Evolutionary conservation across 2,329 filamentous ascomycete species (phyloP).

Genomic region (Clathrospora elynae): DNA sequence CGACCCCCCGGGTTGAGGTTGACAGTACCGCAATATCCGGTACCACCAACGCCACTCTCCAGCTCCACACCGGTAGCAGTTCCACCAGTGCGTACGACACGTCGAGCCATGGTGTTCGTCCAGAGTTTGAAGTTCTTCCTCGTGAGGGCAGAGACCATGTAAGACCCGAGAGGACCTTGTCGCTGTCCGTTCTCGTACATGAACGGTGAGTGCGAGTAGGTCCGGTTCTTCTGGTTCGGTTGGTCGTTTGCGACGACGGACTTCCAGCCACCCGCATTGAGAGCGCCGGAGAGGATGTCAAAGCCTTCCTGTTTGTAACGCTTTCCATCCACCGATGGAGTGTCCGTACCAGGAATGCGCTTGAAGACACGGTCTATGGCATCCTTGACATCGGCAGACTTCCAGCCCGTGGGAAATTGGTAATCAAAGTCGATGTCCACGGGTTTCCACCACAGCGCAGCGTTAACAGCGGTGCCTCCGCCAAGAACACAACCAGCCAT

Average conservation of each 20-base stretch:
- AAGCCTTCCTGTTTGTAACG: slow-evolving; percentile 71
- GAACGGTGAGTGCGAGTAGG: slow-evolving; percentile 67
- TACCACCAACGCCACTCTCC: slow-evolving; percentile 61
- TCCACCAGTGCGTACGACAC: slow-evolving; percentile 67
- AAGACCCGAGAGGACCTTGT: slow-evolving; percentile 72
- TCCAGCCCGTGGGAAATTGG: slow-evolving; percentile 75
- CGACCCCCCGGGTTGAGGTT: slow-evolving; percentile 65
- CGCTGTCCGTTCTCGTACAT: slow-evolving; percentile 71
- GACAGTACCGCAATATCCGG: slow-evolving; percentile 63
- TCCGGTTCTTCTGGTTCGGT: slow-evolving; percentile 68
- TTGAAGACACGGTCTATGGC: slow-evolving; percentile 67
- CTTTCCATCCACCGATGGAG: slow-evolving; percentile 68
- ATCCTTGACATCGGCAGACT: slow-evolving; percentile 63
- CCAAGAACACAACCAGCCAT: slow-evolving; percentile 75
- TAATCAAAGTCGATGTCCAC: slow-evolving; percentile 70
- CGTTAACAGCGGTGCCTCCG: slow-evolving; percentile 69
- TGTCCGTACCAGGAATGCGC: slow-evolving; percentile 71
- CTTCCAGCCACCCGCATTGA: slow-evolving; percentile 66
- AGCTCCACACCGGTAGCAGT: slow-evolving; percentile 71
- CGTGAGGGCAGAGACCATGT: slow-evolving; percentile 65
- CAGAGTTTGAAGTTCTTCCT: slow-evolving; percentile 70
- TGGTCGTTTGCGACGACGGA: slow-evolving; percentile 64
- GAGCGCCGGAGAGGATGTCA: slow-evolving; percentile 64
- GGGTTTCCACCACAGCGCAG: slow-evolving; percentile 71
- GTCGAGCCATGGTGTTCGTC: slow-evolving; percentile 68